Evolutionary conservation across 768 basidiomycete species (phyloP), one percentile per base, ranked within the genome.

Genomic region (Gelatoporia subvermispora): DNA sequence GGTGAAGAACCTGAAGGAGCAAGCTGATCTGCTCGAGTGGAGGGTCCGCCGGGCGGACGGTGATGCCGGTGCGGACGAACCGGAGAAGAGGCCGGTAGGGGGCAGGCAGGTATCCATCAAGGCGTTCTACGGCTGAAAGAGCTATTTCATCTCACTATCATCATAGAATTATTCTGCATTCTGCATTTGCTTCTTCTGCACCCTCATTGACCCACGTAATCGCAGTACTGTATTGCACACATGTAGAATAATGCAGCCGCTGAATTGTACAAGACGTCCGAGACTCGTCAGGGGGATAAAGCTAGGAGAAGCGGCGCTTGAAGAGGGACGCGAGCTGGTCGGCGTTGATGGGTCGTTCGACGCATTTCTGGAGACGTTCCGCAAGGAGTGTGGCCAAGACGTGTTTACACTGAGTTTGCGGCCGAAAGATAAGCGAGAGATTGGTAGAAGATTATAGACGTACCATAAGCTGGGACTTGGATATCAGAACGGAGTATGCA

Each of bases 341-440:
- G 3, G 65, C 60, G 21, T 60, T 64, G 39, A 77, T 62, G 28
- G 71, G 64, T 18, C 79, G 75, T 45, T 83, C 74, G 34, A 78
- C 56, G 50, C 72, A 80, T 46, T 70, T 71, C 3, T 68, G 68
- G 43, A 88, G 62, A 44, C 72, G 76, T 22, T 76, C 64, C 2
- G 85, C 84, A 13, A 92, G 67, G 13, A 72, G 67, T 11, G 77
- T 73, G 2, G 88, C 89, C 21, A 92, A 71, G 2, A 88, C 64
- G 62, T 92, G 89, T 61, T 92, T 91, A 60, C 89, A 92, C 89
- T 91, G 7, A 16, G 24, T 23, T 20, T 23, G 18, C 2, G 28
- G 28, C 28, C 5, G 28, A 13, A 31, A 5, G 13, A 31, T 31
- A 13, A 31, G 28, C 28, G 28, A 13, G 28, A 5, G 13, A 31